Conservation (phyloP, 2,329 filamentous ascomycete species). For the Fusarium nygamai region DNA sequence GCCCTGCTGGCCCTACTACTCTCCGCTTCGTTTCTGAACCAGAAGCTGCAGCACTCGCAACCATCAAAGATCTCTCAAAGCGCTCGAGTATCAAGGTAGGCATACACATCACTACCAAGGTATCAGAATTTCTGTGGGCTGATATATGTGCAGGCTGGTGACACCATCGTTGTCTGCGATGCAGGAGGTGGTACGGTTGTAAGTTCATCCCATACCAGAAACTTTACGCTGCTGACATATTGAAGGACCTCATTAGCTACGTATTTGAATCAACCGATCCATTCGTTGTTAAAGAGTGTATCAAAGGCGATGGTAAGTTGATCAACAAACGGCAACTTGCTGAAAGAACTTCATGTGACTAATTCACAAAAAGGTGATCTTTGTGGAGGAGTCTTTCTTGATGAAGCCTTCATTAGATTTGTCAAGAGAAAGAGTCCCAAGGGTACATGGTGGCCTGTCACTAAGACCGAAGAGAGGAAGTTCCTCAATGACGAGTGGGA, state of each 20-base stretch:
- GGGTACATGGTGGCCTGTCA: not conserved
- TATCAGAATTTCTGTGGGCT: no score
- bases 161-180: constrained; percentile 49
- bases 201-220: not conserved
- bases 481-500: constrained; percentile 46
- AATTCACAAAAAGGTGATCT: constrained; percentile 44
- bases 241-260: constrained; percentile 56
- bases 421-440: constrained; percentile 38
- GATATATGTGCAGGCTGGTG: constrained; percentile 6
- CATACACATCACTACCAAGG: no score
- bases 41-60: constrained; percentile 56
- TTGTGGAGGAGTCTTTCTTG: constrained; percentile 54
- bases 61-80: constrained; percentile 43
- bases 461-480: not conserved
- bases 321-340: rapidly evolving
- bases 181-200: constrained; percentile 52
- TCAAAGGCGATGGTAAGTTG: constrained; percentile 50
- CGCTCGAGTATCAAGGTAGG: constrained; percentile 34
- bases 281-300: constrained; percentile 49
- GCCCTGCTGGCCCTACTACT: constrained; percentile 42
- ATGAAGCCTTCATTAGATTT: constrained; percentile 48
- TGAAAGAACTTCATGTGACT: rapidly evolving
- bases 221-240: rapidly evolving
- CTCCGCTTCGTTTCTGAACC: constrained; percentile 55
- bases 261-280: constrained; percentile 36